These are phyloP conservation scores for Prunus armeniaca DNA, from an alignment of 306 rosid genomes.

Conservation along the genomic window DNA sequence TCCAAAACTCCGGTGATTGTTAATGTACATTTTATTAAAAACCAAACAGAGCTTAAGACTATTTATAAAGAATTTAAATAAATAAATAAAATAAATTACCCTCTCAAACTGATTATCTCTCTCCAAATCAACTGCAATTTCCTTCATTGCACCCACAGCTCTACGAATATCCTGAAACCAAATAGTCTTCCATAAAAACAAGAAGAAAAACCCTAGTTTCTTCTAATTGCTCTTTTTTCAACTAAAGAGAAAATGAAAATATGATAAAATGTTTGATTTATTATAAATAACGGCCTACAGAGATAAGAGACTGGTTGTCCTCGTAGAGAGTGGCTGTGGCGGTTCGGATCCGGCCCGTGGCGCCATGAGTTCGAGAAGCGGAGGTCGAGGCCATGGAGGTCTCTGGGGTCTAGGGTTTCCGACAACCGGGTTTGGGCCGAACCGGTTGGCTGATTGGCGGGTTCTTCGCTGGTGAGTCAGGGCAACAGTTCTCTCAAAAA, in stretches of 20 bases:
- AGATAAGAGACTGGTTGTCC: slow-evolving; percentile 60
- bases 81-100: slow-evolving; percentile 33
- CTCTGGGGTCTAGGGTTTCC: background rate
- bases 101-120: slow-evolving; percentile 46
- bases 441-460: slow-evolving; percentile 3
- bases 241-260: background rate
- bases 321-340: slow-evolving; percentile 43
- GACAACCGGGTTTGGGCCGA: background rate
- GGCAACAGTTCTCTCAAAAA: background rate
- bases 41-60: background rate
- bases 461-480: background rate
- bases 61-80: background rate
- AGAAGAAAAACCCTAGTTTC: background rate
- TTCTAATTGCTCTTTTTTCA: background rate
- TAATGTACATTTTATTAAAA: background rate
- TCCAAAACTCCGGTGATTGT: background rate
- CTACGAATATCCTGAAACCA: slow-evolving; percentile 60
- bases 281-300: slow-evolving; percentile 33
- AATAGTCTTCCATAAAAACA: background rate
- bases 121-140: slow-evolving; percentile 77
- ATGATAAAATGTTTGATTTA: too few species aligned
- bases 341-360: slow-evolving; percentile 40
- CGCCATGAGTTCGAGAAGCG: slow-evolving; percentile 36
- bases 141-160: slow-evolving; percentile 56
- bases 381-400: slow-evolving; percentile 60